A percentile compares a stretch with the other conserved stretches of the same genome.
These are phyloP conservation scores for Kernera saxatilis DNA, from an alignment of 345 rosid genomes.

Conservation along the genomic window DNA sequence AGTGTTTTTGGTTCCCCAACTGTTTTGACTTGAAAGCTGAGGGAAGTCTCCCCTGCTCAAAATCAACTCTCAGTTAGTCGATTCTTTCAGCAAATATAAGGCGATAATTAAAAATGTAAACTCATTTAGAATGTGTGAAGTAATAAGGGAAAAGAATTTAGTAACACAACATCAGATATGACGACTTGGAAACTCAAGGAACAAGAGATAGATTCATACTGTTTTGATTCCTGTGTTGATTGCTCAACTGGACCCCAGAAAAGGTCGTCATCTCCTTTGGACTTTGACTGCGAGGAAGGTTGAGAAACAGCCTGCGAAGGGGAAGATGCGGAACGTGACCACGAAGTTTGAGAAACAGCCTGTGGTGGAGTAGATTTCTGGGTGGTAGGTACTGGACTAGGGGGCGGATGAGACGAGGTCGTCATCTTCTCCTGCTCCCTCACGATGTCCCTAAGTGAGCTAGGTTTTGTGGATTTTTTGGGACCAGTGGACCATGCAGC, in stretches of 20 bases:
- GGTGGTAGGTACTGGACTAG: constrained; percentile 42
- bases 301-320: constrained; percentile 53
- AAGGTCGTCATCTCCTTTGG: constrained; percentile 78
- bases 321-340: constrained; percentile 58
- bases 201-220: constrained; percentile 43
- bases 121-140: not conserved
- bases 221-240: constrained; percentile 64
- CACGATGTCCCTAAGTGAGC: constrained; percentile 82
- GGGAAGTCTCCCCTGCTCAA: constrained; percentile 62
- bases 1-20: constrained; percentile 70
- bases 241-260: constrained; percentile 96
- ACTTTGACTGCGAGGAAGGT: constrained; percentile 50
- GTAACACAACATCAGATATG: not conserved
- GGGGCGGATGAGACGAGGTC: constrained; percentile 40
- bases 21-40: constrained; percentile 47
- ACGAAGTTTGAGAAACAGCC: constrained; percentile 30
- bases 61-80: constrained; percentile 3
- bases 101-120: not conserved
- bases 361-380: constrained; percentile 55
- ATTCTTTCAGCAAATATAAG: not conserved
- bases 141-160: not conserved
- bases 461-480: constrained; percentile 52
- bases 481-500: constrained; percentile 88
- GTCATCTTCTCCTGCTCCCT: constrained; percentile 85
- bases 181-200: not conserved